Evolutionary conservation across 2,329 filamentous ascomycete species (phyloP).

Genomic region (Beauveria australis): DNA sequence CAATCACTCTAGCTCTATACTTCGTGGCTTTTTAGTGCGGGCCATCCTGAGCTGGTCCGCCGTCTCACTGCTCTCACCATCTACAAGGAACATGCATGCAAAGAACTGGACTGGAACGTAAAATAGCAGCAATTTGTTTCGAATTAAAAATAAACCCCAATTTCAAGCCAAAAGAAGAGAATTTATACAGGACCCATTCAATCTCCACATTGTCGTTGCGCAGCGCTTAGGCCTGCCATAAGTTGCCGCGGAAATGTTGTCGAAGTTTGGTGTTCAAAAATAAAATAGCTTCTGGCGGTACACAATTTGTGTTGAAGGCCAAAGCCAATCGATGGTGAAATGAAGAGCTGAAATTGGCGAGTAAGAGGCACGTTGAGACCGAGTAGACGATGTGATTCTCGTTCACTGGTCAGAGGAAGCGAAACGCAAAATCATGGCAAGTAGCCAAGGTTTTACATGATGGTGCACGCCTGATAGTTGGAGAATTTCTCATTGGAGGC

Average conservation of each 20-base stretch:
- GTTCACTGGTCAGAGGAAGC: not conserved
- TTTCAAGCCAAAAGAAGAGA: slow-evolving; percentile 5
- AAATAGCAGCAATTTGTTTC: not conserved
- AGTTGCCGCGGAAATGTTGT: not conserved
- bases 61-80: not conserved
- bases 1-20: no score
- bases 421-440: not conserved
- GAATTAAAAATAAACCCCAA: not conserved
- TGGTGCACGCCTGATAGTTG: slow-evolving; percentile 2
- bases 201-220: not conserved
- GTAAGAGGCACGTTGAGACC: not conserved
- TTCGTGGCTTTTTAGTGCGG: no score
- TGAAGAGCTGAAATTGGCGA: slow-evolving; percentile 1
- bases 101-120: not conserved
- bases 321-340: slow-evolving; percentile 3
- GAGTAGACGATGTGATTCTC: not conserved
- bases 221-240: slow-evolving; percentile 2
- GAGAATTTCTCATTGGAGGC: not conserved
- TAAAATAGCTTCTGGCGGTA: not conserved
- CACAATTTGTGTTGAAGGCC: not conserved
- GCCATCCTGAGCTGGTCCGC: not conserved
- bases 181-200: not conserved
- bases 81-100: not conserved
- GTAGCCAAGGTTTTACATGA: not conserved
- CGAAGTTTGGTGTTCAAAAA: not conserved